Evolutionary conservation across 345 rosid species (phyloP), one percentile per base, ranked within the genome.

Genomic region (Salix dunnii): DNA sequence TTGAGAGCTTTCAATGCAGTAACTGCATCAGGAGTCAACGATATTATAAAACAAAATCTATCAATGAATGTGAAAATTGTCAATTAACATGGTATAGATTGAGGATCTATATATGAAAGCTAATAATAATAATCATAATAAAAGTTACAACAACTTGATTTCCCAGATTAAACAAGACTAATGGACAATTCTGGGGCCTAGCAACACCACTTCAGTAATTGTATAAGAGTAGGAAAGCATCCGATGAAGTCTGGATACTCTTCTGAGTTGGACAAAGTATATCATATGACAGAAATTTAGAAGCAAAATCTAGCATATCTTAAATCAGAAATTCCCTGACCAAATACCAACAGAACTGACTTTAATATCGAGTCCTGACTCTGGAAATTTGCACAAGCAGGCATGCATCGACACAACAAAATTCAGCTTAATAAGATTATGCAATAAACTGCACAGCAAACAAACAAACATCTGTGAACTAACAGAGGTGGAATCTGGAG

Each of bases 1-100:
- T 60, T 84, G 40, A 94, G 68, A 67, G 87, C 76, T 3, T 28
- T 73, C 80, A 94, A 72, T 6, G 71, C 83, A 81, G 40, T 2
- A 62, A 49, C 98, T 94, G 90, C 87, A 75, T 66, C 79, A 51
- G 17, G 11, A 53, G 7, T 27, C 23, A 48, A 30, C 13, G 43
- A 40, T 10, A 40, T 40, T 13, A 53, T 7, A 20, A 58, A 31
- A 78, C 2, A 18, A 58, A 43, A 4, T 25, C 7, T 51, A 68
- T 30, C 28, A 17, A 4, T 17, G 4, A 10, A 25, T 43, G 0
- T 69, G 72, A 31, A 2, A 40, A n/a, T 55, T 55, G 7, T 4
- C 28, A 35, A 28, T 18, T 25, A 20, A 9, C 1, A 5, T 35
- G 11, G 68, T 2, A 31, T 51, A 10, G 1, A 5, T 25, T 36